Conservation (phyloP, 345 rosid genomes). For the Rhizophora mangle region DNA sequence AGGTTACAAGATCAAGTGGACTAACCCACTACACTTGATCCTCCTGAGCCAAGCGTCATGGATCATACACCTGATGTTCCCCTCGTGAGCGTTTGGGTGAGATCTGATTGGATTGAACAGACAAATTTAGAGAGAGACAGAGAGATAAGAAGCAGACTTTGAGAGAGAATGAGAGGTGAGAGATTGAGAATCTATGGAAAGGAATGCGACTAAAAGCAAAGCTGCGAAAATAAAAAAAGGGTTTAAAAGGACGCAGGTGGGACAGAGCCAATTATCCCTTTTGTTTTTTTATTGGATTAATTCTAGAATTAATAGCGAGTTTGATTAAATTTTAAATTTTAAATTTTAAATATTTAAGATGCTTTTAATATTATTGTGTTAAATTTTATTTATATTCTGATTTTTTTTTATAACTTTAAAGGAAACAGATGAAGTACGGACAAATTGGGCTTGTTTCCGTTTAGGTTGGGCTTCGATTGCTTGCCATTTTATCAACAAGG, state of each 20-base stretch:
- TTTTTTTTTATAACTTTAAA: no score
- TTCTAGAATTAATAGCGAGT: no score
- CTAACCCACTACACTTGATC: slow-evolving; percentile 84
- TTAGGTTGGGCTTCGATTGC: background rate
- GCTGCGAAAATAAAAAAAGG: no score
- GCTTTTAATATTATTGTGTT: no score
- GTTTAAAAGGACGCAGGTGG: no score
- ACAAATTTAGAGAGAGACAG: slow-evolving; percentile 3
- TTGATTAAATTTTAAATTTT: no score
- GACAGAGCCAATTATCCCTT: no score
- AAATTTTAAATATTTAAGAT: no score
- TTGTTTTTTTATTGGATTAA: no score
- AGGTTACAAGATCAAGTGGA: background rate
- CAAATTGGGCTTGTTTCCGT: background rate
- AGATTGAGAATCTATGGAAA: no score
- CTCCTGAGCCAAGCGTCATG: slow-evolving; percentile 90
- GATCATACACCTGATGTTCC: slow-evolving; percentile 15
- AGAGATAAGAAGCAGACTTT: background rate
- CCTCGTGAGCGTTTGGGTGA: slow-evolving; percentile 17
- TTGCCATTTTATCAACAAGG: background rate
- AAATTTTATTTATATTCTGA: no score
- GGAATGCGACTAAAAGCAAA: no score
- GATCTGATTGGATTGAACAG: slow-evolving; percentile 39
- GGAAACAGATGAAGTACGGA: background rate
- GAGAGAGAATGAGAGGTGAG: background rate